phyloP scores from a whole-genome alignment of 148 eudicot genomes.

The Hydrangea macrophylla region DNA sequence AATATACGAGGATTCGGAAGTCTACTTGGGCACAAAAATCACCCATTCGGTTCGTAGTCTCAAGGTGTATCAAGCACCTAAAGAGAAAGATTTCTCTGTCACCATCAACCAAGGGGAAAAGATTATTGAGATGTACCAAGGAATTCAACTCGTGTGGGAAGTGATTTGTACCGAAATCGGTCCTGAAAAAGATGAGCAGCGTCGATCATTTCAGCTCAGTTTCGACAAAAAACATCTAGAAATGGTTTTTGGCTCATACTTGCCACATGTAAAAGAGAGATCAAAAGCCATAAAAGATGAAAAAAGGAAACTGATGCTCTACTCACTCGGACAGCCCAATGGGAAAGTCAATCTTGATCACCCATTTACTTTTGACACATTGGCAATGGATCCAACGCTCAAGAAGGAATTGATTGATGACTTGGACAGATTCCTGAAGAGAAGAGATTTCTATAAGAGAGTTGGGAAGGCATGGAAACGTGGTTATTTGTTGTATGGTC shows the following conservation, averaged over 20 bases:
- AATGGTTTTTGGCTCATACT: neutral
- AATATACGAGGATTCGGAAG: constrained; percentile 5
- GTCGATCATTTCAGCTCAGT: constrained; percentile 1
- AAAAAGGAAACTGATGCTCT: neutral
- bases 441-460: constrained; percentile 5
- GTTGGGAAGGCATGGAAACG: constrained; percentile 17
- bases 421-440: constrained; percentile 2
- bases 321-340: neutral
- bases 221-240: neutral
- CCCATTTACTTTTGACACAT: constrained; percentile 9
- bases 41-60: constrained; percentile 4
- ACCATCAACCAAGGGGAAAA: constrained; percentile 6
- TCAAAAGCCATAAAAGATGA: neutral
- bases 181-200: constrained; percentile 2
- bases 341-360: neutral
- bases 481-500: constrained; percentile 9
- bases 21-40: constrained; percentile 2
- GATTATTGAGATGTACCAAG: constrained; percentile 8
- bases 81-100: neutral
- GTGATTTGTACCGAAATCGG: neutral
- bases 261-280: neutral
- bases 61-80: constrained; percentile 6
- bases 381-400: constrained; percentile 10
- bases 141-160: constrained; percentile 12
- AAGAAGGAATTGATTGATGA: constrained; percentile 11